A percentile compares a stretch with the other conserved stretches of the same genome.
Conservation (phyloP, 345 rosid species). For the Corymbia maculata region DNA sequence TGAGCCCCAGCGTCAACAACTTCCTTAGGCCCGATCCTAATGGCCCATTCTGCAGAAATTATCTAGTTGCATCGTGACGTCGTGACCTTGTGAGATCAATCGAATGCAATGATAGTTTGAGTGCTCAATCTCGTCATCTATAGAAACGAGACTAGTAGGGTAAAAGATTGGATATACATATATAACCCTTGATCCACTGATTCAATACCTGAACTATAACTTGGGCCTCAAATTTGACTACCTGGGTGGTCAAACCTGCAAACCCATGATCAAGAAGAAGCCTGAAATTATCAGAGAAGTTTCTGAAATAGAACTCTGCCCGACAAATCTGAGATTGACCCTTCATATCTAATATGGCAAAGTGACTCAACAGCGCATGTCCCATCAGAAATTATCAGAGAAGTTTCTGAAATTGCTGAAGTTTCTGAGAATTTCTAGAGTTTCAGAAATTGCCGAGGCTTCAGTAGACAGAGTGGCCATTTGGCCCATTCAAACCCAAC, state of each 20-base stretch:
- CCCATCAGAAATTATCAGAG: neutral
- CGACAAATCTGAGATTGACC: neutral
- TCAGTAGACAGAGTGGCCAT: neutral
- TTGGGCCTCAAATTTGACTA: neutral
- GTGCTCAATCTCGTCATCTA: neutral
- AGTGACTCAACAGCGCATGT: neutral
- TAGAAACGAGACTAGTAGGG: neutral
- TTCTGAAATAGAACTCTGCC: too few relatives aligned
- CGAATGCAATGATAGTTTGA: neutral
- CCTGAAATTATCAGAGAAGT: too few relatives aligned
- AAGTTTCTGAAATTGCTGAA: neutral
- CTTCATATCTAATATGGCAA: neutral
- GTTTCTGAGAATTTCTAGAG: neutral
- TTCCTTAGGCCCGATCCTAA: neutral
- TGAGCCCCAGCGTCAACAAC: neutral
- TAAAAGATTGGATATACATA: neutral
- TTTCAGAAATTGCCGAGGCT: neutral
- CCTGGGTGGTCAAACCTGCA: neutral
- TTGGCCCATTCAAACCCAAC: neutral
- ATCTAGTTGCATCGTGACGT: neutral
- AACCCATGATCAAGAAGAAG: neutral
- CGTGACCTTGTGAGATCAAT: neutral
- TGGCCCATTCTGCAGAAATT: neutral
- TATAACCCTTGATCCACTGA: neutral
- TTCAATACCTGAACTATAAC: neutral